Conservation (phyloP, 2,329 filamentous ascomycete species). For the Chaetomiaceae sp. region DNA sequence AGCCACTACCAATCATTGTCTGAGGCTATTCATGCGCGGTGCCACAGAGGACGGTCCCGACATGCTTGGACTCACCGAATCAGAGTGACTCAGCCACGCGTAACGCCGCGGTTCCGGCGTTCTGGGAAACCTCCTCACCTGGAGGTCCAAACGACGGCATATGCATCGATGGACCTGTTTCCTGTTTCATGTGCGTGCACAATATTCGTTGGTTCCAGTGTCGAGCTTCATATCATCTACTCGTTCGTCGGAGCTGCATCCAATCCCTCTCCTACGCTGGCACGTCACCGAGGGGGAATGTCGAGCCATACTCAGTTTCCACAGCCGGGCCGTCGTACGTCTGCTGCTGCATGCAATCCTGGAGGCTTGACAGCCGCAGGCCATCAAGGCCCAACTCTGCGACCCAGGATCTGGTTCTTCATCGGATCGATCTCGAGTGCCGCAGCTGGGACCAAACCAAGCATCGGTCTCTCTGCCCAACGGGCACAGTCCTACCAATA, state of each 20-base stretch:
- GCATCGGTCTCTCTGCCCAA: slow-evolving; percentile 25
- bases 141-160: slow-evolving; percentile 11
- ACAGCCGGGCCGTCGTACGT: slow-evolving; percentile 13
- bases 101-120: slow-evolving; percentile 15
- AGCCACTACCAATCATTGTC: slow-evolving; percentile 18
- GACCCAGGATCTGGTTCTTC: slow-evolving; percentile 12
- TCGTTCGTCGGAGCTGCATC: neutral
- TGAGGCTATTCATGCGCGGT: slow-evolving; percentile 11
- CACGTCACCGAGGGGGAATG: slow-evolving; percentile 6
- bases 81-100: slow-evolving; percentile 18
- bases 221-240: neutral
- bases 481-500: slow-evolving; percentile 21
- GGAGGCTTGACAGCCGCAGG: slow-evolving; percentile 7
- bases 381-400: slow-evolving; percentile 22
- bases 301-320: slow-evolving; percentile 5
- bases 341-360: slow-evolving; percentile 16
- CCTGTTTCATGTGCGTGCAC: neutral
- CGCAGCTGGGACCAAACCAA: slow-evolving; percentile 15
- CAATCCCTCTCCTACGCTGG: slow-evolving; percentile 12
- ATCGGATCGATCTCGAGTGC: slow-evolving; percentile 22
- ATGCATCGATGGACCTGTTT: slow-evolving; percentile 4
- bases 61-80: slow-evolving; percentile 9
- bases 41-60: slow-evolving; percentile 7
- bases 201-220: slow-evolving; percentile 13
- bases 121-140: slow-evolving; percentile 12